Percentiles rank a stretch among this genome's conserved stretches.
phyloP scores from a whole-genome alignment of 2,329 filamentous ascomycete genomes.

The Davidsoniella virescens region DNA sequence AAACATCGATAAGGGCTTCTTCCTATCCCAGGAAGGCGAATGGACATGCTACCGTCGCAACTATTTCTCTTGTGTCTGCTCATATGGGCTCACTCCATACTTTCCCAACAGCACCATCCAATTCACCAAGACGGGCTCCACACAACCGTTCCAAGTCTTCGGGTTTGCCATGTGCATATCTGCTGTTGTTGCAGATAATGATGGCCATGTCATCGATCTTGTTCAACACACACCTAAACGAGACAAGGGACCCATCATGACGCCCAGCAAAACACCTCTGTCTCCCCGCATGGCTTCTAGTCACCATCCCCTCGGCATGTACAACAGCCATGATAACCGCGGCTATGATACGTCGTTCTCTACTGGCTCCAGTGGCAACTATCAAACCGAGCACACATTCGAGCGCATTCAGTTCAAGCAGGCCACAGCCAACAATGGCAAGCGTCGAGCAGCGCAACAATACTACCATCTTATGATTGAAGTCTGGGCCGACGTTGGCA shows the following conservation, averaged over 20 bases:
- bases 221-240: constrained; percentile 86
- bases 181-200: constrained; percentile 61
- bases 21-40: constrained; percentile 54
- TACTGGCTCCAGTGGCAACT: constrained; percentile 20
- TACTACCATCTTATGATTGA: constrained; percentile 87
- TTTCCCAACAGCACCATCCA: constrained; percentile 31
- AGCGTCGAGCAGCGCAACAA: constrained; percentile 75
- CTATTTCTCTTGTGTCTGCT: constrained; percentile 76
- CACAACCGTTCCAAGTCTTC: constrained; percentile 47
- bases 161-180: constrained; percentile 74
- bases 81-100: constrained; percentile 51
- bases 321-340: constrained; percentile 22
- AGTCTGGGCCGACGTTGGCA: constrained; percentile 53
- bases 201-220: constrained; percentile 62
- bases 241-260: constrained; percentile 69
- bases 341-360: constrained; percentile 15
- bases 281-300: constrained; percentile 45
- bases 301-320: constrained; percentile 31
- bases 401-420: constrained; percentile 91
- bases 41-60: constrained; percentile 91
- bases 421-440: constrained; percentile 86
- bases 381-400: constrained; percentile 46
- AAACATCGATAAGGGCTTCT: constrained; percentile 80
- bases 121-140: constrained; percentile 33
- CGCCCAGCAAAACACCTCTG: constrained; percentile 53